These are phyloP conservation scores for Rhodomyrtus tomentosa DNA, from an alignment of 345 rosid species.

Conservation along the genomic window DNA sequence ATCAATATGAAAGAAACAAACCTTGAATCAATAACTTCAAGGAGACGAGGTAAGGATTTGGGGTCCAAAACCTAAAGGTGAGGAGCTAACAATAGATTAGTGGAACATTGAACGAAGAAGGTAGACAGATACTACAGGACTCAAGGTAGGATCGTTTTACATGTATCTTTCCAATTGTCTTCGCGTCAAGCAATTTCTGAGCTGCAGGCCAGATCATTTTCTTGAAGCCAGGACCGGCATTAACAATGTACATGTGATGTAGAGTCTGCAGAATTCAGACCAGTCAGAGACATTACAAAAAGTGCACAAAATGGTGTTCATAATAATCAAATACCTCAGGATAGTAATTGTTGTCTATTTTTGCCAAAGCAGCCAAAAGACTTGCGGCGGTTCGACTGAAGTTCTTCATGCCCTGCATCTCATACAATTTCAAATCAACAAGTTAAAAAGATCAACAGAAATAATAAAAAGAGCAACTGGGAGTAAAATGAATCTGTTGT, in stretches of 20 bases:
- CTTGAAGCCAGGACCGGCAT: slow-evolving; percentile 94
- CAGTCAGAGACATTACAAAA: not conserved
- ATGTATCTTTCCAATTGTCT: slow-evolving; percentile 79
- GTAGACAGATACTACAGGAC: not conserved
- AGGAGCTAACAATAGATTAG: not conserved
- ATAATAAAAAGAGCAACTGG: not conserved
- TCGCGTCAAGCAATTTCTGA: slow-evolving; percentile 84
- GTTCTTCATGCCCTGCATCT: slow-evolving; percentile 78
- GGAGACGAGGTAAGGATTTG: slow-evolving; percentile 54
- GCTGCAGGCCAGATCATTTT: slow-evolving; percentile 99
- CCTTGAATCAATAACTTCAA: slow-evolving; percentile 80
- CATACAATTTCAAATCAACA: not conserved
- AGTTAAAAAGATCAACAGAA: not conserved
- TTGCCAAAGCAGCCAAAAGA: slow-evolving; percentile 71
- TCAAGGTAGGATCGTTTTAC: slow-evolving; percentile 19
- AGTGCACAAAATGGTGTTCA: not conserved
- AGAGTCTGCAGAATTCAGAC: slow-evolving; percentile 49
- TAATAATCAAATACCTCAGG: slow-evolving; percentile 65
- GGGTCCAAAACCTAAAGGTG: slow-evolving; percentile 76
- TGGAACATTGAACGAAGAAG: not conserved
- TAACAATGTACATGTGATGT: slow-evolving; percentile 79
- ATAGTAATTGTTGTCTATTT: slow-evolving; percentile 77
- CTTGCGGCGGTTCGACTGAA: slow-evolving; percentile 75
- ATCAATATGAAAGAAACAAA: slow-evolving; percentile 7
- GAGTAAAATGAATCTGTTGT: not conserved